A percentile compares a stretch with the other conserved stretches of the same genome.
phyloP scores from a whole-genome alignment of 1,139 yeast genomes.

The Kurtzmaniella quercitrusa region DNA sequence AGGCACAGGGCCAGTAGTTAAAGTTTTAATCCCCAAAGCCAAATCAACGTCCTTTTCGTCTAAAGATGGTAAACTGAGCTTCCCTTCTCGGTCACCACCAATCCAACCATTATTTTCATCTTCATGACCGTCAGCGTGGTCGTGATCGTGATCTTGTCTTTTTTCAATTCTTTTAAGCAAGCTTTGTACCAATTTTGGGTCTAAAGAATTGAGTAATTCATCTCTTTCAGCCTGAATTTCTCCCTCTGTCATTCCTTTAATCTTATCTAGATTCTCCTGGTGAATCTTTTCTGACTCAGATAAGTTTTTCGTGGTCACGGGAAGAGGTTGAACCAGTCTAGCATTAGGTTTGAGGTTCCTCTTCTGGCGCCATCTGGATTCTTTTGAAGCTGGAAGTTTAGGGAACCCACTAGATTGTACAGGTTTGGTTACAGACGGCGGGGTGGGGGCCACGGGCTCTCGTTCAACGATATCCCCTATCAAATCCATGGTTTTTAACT shows the following conservation, averaged over 20 bases:
- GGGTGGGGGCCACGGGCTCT: conserved; percentile 38
- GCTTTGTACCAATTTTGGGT: conserved; percentile 64
- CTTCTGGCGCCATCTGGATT: conserved; percentile 22
- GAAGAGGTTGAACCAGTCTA: not conserved
- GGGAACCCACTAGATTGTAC: conserved; percentile 40
- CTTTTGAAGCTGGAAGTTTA: conserved; percentile 21
- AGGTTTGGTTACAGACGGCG: conserved; percentile 20
- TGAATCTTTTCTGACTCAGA: conserved; percentile 73
- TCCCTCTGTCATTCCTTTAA: conserved; percentile 60
- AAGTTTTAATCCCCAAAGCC: conserved; percentile 29
- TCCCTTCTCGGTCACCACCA: conserved; percentile 51
- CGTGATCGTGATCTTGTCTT: conserved; percentile 20
- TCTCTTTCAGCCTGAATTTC: conserved; percentile 64
- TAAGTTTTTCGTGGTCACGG: conserved; percentile 9
- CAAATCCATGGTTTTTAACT: conserved; percentile 48
- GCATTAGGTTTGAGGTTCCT: not conserved
- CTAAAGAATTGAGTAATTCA: conserved; percentile 62
- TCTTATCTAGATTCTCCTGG: conserved; percentile 62
- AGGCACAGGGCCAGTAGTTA: conserved; percentile 2
- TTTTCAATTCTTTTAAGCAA: conserved; percentile 42
- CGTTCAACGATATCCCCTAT: conserved; percentile 76
- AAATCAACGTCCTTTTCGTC: conserved; percentile 35
- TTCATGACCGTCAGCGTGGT: conserved; percentile 52
- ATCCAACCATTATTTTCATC: conserved; percentile 57
- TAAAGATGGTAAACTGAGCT: conserved; percentile 11